phyloP scores from a whole-genome alignment of 2,329 filamentous ascomycete genomes.

The Pseudopithomyces maydicus region DNA sequence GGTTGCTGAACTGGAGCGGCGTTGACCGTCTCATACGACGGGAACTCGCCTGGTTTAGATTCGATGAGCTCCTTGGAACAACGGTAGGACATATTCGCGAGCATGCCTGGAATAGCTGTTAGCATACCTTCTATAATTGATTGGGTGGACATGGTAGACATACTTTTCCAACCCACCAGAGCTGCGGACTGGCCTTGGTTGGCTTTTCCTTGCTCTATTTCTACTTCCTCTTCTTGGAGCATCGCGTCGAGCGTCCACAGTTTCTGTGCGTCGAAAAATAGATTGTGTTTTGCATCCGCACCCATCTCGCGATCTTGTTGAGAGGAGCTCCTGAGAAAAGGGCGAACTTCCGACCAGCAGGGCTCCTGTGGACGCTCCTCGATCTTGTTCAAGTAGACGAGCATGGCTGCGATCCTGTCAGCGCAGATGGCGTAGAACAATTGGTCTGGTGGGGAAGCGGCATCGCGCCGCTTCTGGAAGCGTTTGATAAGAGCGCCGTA shows the following conservation, averaged over 20 bases:
- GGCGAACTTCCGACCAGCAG: background rate
- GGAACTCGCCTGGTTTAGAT: no score
- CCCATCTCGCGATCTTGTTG: background rate
- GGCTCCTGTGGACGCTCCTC: background rate
- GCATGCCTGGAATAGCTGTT: no score
- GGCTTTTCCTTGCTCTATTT: background rate
- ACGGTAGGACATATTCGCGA: no score
- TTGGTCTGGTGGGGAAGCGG: background rate
- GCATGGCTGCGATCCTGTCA: background rate
- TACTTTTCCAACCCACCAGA: background rate
- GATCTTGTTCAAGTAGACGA: background rate
- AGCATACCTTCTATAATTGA: no score
- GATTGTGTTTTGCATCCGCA: background rate
- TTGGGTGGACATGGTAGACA: background rate
- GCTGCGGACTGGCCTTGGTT: background rate
- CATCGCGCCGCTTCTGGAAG: background rate
- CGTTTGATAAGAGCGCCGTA: constrained; percentile 5
- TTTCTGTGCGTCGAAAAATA: background rate
- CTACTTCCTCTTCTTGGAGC: background rate
- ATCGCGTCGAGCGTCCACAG: background rate
- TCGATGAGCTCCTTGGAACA: no score
- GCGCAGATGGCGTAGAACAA: background rate
- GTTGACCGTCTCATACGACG: no score
- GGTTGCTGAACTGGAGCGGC: no score
- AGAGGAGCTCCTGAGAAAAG: background rate